Conservation (phyloP, 495 filamentous ascomycete genomes). For the Penicillium verhagenii region DNA sequence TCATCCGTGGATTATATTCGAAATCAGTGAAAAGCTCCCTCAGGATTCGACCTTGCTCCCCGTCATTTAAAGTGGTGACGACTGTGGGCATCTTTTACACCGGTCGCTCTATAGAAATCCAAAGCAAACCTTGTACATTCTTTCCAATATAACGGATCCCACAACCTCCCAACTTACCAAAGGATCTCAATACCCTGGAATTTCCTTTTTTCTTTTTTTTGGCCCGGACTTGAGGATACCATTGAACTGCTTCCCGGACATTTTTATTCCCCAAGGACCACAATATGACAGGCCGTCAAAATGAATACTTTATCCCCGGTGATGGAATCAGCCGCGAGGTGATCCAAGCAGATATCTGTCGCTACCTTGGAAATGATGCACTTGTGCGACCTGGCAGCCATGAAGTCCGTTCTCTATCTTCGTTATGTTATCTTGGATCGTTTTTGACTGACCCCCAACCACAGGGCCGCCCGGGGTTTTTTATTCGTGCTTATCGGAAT, state of each 20-base stretch:
- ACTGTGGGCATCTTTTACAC: conserved; percentile 15
- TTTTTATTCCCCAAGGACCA: conserved; percentile 29
- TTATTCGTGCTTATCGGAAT: conserved; percentile 84
- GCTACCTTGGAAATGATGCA: conserved; percentile 90
- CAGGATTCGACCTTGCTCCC: conserved; percentile 12
- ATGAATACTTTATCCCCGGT: conserved; percentile 84
- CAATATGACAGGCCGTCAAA: conserved; percentile 58
- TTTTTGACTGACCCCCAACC: conserved; percentile 34
- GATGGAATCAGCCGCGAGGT: conserved; percentile 92
- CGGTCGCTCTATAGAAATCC: conserved; percentile 26
- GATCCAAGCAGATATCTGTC: conserved; percentile 92
- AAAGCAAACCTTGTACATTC: conserved; percentile 20
- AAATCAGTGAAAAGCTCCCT: conserved; percentile 8
- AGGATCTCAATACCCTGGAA: conserved; percentile 14
- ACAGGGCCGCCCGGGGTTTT: conserved; percentile 73
- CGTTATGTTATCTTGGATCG: conserved; percentile 7
- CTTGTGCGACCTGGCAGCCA: conserved; percentile 81
- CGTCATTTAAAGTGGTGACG: conserved; percentile 25
- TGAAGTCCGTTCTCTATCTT: conserved; percentile 57
- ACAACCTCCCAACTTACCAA: conserved; percentile 9
- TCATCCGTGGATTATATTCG: conserved; percentile 21
- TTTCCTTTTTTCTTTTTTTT: conserved; percentile 22
- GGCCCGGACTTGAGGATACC: conserved; percentile 40
- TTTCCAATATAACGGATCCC: conserved; percentile 26
- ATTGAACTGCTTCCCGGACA: conserved; percentile 24